Evolutionary conservation across 805 yeast genomes (phyloP), one percentile per base, ranked within the genome.

Genomic region (Diddensiella caesifluorescens): DNA sequence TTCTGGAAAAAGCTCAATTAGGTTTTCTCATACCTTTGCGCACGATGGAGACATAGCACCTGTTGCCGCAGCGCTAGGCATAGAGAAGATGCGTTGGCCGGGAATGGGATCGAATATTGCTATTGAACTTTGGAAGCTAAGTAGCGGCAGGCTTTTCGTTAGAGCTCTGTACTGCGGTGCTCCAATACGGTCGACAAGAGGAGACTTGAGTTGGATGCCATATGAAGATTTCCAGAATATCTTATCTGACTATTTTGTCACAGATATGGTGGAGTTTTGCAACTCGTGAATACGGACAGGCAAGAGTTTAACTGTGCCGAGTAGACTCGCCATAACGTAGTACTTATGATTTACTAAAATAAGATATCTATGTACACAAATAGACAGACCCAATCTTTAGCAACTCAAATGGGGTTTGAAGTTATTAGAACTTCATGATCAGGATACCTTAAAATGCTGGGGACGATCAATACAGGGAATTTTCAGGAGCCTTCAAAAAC

Each of bases 41-140:
- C 73, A 70, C 51, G 68, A 67, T 54, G 67, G 74, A 20, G 59
- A 69, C 15, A 42, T 67, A 30, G 48, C 63, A 5, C 62, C 59
- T 4, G 46, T 62, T 30, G 53, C 66, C 9, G 66, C 67, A 1
- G 59, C 67, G 21, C 55, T 69, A 16, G 64, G 65, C 22, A 51
- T 64, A 19, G 51, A 52, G 13, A 44, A 45, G 16, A 59, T 69
- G 44, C 59, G 69, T 48, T 69, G 74, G 74, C 74, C 74, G 10
- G 74, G 72, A 4, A 68, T 69, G 72, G 74, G 72, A n/a, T 48
- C 73, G 20, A 69, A 69, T 38, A 52, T 65, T 25, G 62, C 62
- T 1, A 62, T 68, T 45, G 72, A 69, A 49, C 43, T 69, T 4
- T 69, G 68, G 57, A 55, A 60, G 29, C 12, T 19, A 29, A 37